Base-by-base conservation (phyloP, 306 rosid genomes). In the Herpetospermum pedunculosum region DNA sequence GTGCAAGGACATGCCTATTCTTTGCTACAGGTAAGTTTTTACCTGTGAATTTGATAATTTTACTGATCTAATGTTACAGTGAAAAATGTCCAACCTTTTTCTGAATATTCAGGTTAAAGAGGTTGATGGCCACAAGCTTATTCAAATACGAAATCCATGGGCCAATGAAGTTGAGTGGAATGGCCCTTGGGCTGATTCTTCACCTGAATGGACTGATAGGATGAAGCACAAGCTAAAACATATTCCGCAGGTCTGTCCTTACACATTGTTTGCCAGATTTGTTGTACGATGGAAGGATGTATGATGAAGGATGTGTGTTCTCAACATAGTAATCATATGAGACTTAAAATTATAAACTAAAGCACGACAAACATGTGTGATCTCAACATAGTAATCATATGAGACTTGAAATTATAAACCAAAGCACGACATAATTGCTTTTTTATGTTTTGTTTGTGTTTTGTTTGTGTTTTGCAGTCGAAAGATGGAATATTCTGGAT, bases 101-200 rank as follows among this genome's bases (percentile, higher is more conserved):
- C 49, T 34, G 34, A 48, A 75, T 55, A 76, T 76, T 75, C 73
- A 91, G 99, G 90, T 95, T 26, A 85, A 91, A 79, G 99, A 95
- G 64, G 96, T 91, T 80, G 99, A 95, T 83, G 92, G 99, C 72
- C 97, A 95, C 85, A 95, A 89, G 87, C 96, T 95, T 76, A 96
- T 95, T 79, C 99, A 91, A 83, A 95, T 95, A 77, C 88, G 99
- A 79, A 95, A 95, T 85, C 99, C 99, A 62, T 95, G 99, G 99
- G 99, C 99, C 62, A 95, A 89, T 63, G 99, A 95, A 91, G 99
- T 95, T 73, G 99, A 95, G 85, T 95, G 99, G 99, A 95, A 91
- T 82, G 99, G 99, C 65, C 97, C 96, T 38, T 95, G 99, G 99
- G 88, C 99, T 23, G 99, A 95, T 85, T 80, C 89, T 40, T 95